Evolutionary conservation across 495 filamentous ascomycete species (phyloP), one percentile per base, ranked within the genome.

Genomic region (Talaromyces stipitatus): DNA sequence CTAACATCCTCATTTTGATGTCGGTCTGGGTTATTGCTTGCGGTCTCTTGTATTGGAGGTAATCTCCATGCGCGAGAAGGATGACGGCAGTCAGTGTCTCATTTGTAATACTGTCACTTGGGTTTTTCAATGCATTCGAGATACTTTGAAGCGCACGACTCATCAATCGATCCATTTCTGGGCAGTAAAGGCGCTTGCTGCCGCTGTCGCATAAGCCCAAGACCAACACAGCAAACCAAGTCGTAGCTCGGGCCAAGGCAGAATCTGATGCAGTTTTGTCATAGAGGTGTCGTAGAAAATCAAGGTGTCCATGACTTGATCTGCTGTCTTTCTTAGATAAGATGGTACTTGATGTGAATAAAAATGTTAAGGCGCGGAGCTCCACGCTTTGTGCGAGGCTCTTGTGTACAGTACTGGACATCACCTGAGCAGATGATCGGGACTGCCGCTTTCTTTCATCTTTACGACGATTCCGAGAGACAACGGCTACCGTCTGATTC

Each of bases 241-340:
- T 16, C 30, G 51, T 54, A 0, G 51, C 20, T 18, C 36, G 30
- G 3, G 51, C 30, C 9, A 54, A 11, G 18, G 30, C 27, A 6
- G 51, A 36, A 8, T 24, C 30, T 20, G 32, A 33, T 22, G 51
- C 23, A 16, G n/a, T 12, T 54, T n/a, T 33, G 11, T 36, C 6
- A 41, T 54, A 54, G 16, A 54, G 30, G 7, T 6, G 5, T 24
- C 22, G 51, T 16, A 54, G 20, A 41, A 24, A 54, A 20, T 54
- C 51, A 9, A 54, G 14, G 22, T 54, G 51, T 3, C 51, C 51
- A 38, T 54, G 51, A 26, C 51, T 54, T n/a, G 20, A n/a, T 38
- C 20, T 30, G 2, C 8, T 33, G 23, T 33, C 51, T 16, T 36
- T 36, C 6, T 33, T 36, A 7, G 12, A 26, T 24, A 41, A 8